phyloP scores from a whole-genome alignment of 2,329 filamentous ascomycete species.

The Raffaelea deltoideospora region DNA sequence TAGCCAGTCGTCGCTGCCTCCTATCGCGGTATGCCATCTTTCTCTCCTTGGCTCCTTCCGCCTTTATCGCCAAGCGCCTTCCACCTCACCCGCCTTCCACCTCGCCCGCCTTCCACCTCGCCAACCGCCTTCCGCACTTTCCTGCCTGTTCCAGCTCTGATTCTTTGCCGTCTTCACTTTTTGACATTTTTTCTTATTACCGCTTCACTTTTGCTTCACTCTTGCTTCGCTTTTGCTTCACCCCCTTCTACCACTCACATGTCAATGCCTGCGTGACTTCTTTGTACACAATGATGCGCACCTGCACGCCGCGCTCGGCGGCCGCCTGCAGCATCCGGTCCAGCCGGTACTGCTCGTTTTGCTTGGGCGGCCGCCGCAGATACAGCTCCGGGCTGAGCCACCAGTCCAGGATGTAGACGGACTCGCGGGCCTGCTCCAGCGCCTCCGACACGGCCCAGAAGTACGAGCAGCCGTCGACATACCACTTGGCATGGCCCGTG shows the following conservation, averaged over 20 bases:
- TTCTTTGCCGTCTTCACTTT: too few species aligned
- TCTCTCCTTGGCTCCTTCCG: too few species aligned
- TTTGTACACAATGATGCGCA: slow-evolving; percentile 85
- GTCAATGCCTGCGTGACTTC: slow-evolving; percentile 73
- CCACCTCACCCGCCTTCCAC: too few species aligned
- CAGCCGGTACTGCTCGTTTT: slow-evolving; percentile 69
- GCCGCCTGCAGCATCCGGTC: slow-evolving; percentile 72
- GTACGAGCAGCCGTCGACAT: slow-evolving; percentile 70
- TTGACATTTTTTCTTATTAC: too few species aligned
- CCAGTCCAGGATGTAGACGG: slow-evolving; percentile 79
- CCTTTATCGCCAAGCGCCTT: too few species aligned
- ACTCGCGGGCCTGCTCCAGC: slow-evolving; percentile 57
- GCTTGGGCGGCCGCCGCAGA: slow-evolving; percentile 64
- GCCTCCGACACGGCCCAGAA: slow-evolving; percentile 76
- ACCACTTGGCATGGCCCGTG: slow-evolving; percentile 70
- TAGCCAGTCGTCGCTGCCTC: too few species aligned
- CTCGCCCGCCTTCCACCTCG: too few species aligned
- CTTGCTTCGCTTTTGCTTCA: too few species aligned
- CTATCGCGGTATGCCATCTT: too few species aligned
- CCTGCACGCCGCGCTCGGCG: slow-evolving; percentile 67
- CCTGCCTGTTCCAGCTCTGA: too few species aligned
- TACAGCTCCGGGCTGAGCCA: slow-evolving; percentile 86
- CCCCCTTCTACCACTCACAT: slow-evolving; percentile 43
- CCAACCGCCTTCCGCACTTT: too few species aligned
- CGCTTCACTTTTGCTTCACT: too few species aligned